These are phyloP conservation scores for Vigna unguiculata DNA, from an alignment of 306 rosid species.

Conservation along the genomic window DNA sequence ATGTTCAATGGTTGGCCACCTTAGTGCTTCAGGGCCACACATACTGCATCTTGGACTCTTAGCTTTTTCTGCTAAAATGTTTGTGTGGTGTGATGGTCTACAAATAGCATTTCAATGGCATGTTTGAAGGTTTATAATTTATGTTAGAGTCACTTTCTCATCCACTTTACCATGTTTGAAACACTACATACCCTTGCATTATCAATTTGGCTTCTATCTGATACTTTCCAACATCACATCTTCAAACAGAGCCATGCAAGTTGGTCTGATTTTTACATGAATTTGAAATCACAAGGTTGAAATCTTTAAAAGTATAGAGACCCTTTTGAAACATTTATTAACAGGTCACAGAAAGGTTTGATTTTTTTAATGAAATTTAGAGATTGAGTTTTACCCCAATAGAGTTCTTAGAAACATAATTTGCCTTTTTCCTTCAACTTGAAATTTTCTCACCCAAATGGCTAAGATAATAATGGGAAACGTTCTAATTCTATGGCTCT, in stretches of 20 bases:
- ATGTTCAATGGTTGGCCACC: constrained; percentile 34
- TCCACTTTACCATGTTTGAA: neutral
- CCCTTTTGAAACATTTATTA: neutral
- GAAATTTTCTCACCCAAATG: neutral
- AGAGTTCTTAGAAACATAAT: no score
- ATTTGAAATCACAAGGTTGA: neutral
- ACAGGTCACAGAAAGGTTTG: no score
- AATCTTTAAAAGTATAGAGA: neutral
- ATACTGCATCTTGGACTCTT: constrained; percentile 32
- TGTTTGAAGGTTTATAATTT: neutral
- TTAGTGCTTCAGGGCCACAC: constrained; percentile 40
- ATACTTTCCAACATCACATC: neutral
- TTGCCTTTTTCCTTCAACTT: neutral
- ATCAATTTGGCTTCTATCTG: no score
- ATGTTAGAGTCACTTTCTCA: neutral
- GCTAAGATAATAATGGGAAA: neutral
- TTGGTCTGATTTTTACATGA: neutral
- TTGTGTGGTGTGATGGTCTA: neutral
- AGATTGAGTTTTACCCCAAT: no score
- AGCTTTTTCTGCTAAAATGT: neutral
- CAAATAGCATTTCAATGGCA: neutral
- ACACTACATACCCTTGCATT: neutral
- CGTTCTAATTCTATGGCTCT: neutral
- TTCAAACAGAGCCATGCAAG: neutral
- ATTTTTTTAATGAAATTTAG: no score